Base-by-base conservation (phyloP, 2,329 filamentous ascomycete species). In the Fusarium oxysporum region DNA sequence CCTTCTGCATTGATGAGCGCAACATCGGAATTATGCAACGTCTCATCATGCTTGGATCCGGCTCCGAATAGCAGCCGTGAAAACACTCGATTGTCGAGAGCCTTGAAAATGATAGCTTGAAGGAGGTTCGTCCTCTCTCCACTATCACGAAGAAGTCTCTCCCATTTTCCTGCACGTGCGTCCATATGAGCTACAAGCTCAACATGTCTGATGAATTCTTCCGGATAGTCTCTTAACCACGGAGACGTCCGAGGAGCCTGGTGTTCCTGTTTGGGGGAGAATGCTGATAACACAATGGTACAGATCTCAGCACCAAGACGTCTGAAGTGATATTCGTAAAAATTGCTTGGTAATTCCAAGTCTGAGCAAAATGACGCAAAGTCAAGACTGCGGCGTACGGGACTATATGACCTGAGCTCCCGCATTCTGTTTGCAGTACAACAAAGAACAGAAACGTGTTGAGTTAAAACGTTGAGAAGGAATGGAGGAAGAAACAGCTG, bases 21-120 rank as follows among this genome's bases (percentile, higher is more conserved):
- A 32, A 53, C 55, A 48, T 81, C 80, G 14, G 74, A 73, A 17
- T 64, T 64, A 14, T 62, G 38, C 6, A 82, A 68, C 5, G 70
- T 51, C 54, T 69, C 62, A 35, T 43, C 41, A 55, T 81, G 79
- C n/a, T 73, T 71, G 5, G 66, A 21, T 21, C 63, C 62, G 25
- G 80, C 80, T 16, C 81, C 81, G 67, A 82, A 82, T 6, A 82
- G 71, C 12, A 80, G 68, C 17, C 63, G 54, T 10, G 77, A 78
- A 23, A 82, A 80, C 23, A 81, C 68, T 2, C 75, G 56, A 7
- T 63, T 65, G 14, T 79, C 74, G 21, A 81, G 65, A 38, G 79
- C 62, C 67, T 68, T 77, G 69, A 79, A 75, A 32, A 82, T 70
- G n/a, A 80, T 73, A 7, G 77, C 80, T 25, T 72, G 54, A 41